These are phyloP conservation scores for Fraxinus excelsior DNA, from an alignment of 257 asterid species.

Conservation along the genomic window DNA sequence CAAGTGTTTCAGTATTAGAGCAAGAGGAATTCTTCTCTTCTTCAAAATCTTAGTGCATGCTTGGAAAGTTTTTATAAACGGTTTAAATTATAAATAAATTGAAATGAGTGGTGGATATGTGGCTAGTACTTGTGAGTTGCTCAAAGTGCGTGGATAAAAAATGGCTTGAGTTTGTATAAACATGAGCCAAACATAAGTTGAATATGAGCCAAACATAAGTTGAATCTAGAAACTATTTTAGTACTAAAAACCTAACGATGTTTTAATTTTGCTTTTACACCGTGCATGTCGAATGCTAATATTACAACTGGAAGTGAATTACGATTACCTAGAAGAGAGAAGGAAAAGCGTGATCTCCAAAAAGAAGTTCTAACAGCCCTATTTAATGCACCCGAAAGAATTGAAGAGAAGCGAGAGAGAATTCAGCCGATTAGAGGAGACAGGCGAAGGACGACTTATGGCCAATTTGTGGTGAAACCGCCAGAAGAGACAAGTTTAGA, in stretches of 20 bases:
- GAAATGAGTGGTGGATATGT: too few species aligned
- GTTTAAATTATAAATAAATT: too few species aligned
- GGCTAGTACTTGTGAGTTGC: too few species aligned
- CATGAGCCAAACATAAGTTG: too few species aligned
- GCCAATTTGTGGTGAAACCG: constrained; percentile 53
- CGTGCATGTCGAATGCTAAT: constrained; percentile 37
- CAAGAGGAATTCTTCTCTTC: not conserved
- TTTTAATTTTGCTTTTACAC: constrained; percentile 25
- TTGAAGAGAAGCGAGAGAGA: constrained; percentile 30
- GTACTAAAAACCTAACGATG: not conserved
- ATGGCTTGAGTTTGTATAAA: too few species aligned
- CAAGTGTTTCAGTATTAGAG: not conserved
- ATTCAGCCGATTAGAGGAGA: constrained; percentile 26
- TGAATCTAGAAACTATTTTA: constrained; percentile 9
- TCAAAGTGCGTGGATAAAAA: too few species aligned
- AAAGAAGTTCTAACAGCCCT: constrained; percentile 60
- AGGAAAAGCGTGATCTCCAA: constrained; percentile 34
- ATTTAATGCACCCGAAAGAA: constrained; percentile 44
- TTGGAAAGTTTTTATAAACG: too few species aligned
- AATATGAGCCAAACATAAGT: too few species aligned
- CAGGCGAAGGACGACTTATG: constrained; percentile 30
- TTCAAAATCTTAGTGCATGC: not conserved
- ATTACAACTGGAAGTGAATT: constrained; percentile 26
- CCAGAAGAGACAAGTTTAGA: constrained; percentile 38
- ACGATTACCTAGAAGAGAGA: constrained; percentile 28